A percentile compares a stretch with the other conserved stretches of the same genome.
Evolutionary conservation across 2,329 filamentous ascomycete species (phyloP).

Genomic region (Chalaropsis thielavioides): DNA sequence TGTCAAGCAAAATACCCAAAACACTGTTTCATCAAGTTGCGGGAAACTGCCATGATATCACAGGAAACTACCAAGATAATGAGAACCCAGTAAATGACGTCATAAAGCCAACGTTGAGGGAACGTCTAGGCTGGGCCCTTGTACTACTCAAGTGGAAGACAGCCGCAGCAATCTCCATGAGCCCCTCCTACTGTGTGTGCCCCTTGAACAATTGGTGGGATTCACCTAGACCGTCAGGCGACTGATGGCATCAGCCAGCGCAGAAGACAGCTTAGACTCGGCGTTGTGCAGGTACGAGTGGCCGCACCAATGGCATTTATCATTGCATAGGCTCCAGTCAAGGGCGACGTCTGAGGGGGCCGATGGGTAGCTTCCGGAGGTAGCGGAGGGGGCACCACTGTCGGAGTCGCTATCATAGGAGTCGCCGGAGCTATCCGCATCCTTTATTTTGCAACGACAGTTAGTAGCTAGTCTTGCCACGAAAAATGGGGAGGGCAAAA

Average conservation of each 20-base stretch:
- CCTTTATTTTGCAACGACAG: background rate
- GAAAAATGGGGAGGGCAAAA: too few relatives aligned
- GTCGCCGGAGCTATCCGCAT: background rate
- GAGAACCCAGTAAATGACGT: background rate
- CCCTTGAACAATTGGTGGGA: too few relatives aligned
- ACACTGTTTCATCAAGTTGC: background rate
- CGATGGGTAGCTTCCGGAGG: background rate
- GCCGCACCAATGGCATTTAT: constrained; percentile 2
- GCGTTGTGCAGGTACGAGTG: background rate
- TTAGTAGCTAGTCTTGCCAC: too few relatives aligned
- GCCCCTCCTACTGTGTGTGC: too few relatives aligned
- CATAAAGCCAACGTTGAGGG: background rate
- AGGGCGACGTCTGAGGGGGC: background rate
- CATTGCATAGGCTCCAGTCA: constrained; percentile 2
- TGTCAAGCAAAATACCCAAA: background rate
- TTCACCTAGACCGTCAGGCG: background rate
- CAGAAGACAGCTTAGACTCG: background rate
- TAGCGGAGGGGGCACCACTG: background rate
- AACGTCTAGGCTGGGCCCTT: background rate
- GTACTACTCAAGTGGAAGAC: too few relatives aligned
- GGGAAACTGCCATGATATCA: background rate
- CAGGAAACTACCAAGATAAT: background rate
- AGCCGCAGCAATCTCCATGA: too few relatives aligned
- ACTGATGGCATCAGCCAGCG: background rate
- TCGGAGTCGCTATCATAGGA: background rate